phyloP scores from a whole-genome alignment of 1,284 basidiomycete species.

The Takashimella tepidaria region DNA sequence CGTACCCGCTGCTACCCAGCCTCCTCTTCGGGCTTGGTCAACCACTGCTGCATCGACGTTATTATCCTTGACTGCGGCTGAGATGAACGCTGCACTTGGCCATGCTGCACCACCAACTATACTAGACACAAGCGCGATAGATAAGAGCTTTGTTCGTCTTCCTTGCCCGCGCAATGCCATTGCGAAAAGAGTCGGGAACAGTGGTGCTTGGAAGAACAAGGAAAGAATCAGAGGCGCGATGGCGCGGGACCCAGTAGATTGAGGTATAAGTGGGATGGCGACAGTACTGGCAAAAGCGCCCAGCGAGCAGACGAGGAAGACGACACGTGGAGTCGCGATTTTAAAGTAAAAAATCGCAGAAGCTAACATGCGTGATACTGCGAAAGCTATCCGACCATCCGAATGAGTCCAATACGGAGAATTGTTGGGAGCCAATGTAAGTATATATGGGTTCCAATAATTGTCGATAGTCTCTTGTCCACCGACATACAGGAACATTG shows the following conservation, averaged over 20 bases:
- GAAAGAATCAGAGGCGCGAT: constrained; percentile 29
- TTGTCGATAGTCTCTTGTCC: constrained; percentile 42
- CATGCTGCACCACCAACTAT: constrained; percentile 28
- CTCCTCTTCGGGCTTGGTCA: not conserved
- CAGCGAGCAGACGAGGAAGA: constrained; percentile 29
- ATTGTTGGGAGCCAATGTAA: not conserved
- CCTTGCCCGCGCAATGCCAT: constrained; percentile 40
- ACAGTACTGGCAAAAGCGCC: constrained; percentile 35
- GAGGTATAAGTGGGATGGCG: constrained; percentile 4
- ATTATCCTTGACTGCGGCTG: not conserved
- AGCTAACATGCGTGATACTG: constrained; percentile 35
- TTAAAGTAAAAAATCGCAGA: constrained; percentile 32
- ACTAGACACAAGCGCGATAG: constrained; percentile 29
- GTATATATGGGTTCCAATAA: constrained; percentile 21
- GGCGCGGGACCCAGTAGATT: not conserved
- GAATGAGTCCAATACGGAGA: not conserved
- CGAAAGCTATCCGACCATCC: constrained; percentile 14
- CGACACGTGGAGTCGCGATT: constrained; percentile 30
- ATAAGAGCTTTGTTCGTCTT: constrained; percentile 32
- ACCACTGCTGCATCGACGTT: not conserved
- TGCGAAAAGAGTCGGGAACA: constrained; percentile 45
- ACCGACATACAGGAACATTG: constrained; percentile 40
- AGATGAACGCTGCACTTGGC: not conserved
- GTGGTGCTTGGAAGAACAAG: constrained; percentile 42
- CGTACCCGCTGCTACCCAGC: not conserved